A percentile compares a stretch with the other conserved stretches of the same genome.
Conservation (phyloP, 164 flowering plant species). For the Magnolia officinalis region DNA sequence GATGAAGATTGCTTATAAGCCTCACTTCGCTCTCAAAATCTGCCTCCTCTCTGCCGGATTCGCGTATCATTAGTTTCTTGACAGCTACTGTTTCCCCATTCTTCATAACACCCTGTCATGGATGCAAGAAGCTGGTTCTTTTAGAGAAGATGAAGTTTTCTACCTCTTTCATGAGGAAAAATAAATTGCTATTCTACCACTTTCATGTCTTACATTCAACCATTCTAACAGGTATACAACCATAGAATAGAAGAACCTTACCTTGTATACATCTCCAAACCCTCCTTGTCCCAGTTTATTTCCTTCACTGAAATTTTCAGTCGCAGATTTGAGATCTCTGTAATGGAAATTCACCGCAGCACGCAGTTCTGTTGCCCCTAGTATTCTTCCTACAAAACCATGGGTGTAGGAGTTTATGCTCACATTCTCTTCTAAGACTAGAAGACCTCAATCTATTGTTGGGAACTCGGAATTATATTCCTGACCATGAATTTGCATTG, state of each 20-base stretch:
- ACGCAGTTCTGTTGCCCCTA: constrained; percentile 51
- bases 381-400: constrained; percentile 34
- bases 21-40: constrained; percentile 51
- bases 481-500: no score
- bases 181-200: no score
- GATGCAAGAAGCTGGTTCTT: not conserved
- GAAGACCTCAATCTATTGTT: no score
- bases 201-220: no score
- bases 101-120: constrained; percentile 38
- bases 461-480: no score
- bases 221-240: no score
- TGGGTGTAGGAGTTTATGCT: not conserved
- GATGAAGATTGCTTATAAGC: constrained; percentile 60
- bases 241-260: constrained; percentile 5
- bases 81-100: constrained; percentile 57
- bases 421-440: no score
- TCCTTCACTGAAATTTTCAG: constrained; percentile 42
- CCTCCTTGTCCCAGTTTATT: constrained; percentile 63
- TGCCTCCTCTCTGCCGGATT: constrained; percentile 28
- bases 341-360: constrained; percentile 41
- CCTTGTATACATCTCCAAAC: constrained; percentile 65
- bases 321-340: constrained; percentile 44
- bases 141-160: not conserved
- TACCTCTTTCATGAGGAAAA: no score
- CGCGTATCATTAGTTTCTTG: constrained; percentile 39